Base-by-base conservation (phyloP, 352 stramenopile species). In the Phytophthora tubulina region DNA sequence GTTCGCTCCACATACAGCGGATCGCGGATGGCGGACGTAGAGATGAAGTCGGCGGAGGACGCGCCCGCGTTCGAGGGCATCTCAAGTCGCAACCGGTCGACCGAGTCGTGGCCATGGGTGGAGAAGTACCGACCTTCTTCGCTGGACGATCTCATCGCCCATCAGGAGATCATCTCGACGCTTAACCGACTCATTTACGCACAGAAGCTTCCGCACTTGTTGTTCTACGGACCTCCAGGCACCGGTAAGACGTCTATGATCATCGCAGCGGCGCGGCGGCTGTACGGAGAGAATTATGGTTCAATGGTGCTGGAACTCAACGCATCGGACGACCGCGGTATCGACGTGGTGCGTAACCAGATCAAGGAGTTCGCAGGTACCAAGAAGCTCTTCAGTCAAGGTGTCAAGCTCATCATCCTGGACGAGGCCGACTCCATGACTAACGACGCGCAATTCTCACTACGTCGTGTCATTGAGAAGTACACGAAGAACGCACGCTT, bases 351-450 rank as follows among this genome's bases (percentile, higher is more conserved):
- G 39, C 93, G 97, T 36, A 97, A 99, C 73, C 94, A 99, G 80
- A 99, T 99, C 64, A 99, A 99, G 75, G 95, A 99, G 70, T 99
- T 99, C 74, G 97, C 97, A 0, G 96, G 94, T 31, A 99, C 97
- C 15, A 97, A 98, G 71, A 98, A 98, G 71, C 92, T 99, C 11
- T 99, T 99, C 75, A 93, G 85, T 70, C 83, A 85, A 8, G 96
- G 97, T 30, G 90, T 99, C 38, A 99, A 99, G 81, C 76, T 99
- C 30, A 97, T 99, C 60, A 99, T 99, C 72, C 81, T 99, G n/a
- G 97, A 99, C 70, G 97, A 99, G 70, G 96, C 96, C n/a, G 97
- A 99, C 78, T 97, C 95, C 50, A 99, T 99, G 97, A 99, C 97
- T 5, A 97, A 93, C 45, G 97, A 99, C 78, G 97, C 97, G 8